Percentiles rank a stretch among this genome's conserved stretches.
Evolutionary conservation across 2,329 filamentous ascomycete genomes (phyloP).

Genomic region (Immersiporthe knoxdaviesiana): DNA sequence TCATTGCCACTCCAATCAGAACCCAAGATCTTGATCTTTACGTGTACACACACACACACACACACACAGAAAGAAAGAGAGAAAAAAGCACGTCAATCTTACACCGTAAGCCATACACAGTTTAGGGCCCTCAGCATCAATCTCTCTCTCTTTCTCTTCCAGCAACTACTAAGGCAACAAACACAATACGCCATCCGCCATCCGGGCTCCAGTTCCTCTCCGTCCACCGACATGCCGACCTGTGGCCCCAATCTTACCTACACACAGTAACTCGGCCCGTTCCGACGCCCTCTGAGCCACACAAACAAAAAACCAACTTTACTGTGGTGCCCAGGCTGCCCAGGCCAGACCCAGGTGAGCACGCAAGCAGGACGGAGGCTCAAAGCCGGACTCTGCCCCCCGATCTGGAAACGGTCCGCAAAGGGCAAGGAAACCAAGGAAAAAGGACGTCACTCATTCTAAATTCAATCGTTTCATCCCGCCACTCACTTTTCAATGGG

Average conservation of each 20-base stretch:
- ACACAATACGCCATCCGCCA: too few species aligned
- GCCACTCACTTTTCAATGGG: background rate
- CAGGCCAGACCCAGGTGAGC: background rate
- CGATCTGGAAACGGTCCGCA: background rate
- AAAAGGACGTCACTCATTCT: too few species aligned
- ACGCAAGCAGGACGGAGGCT: background rate
- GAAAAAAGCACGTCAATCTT: background rate
- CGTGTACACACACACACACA: background rate
- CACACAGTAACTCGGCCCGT: slow-evolving; percentile 14
- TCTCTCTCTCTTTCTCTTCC: too few species aligned
- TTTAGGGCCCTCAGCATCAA: background rate
- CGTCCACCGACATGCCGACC: slow-evolving; percentile 16
- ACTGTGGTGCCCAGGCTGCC: background rate
- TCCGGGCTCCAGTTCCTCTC: slow-evolving; percentile 12
- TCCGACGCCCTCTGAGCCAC: slow-evolving; percentile 4
- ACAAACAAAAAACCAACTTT: background rate
- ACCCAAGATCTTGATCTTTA: background rate
- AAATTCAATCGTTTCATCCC: background rate
- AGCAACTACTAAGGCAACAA: background rate
- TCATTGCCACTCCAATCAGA: background rate
- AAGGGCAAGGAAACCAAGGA: background rate
- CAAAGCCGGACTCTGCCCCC: background rate
- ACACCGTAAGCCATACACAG: background rate
- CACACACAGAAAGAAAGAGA: background rate
- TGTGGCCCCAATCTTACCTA: background rate